Evolutionary conservation across 345 rosid genomes (phyloP).

Genomic region (Hibiscus syriacus): DNA sequence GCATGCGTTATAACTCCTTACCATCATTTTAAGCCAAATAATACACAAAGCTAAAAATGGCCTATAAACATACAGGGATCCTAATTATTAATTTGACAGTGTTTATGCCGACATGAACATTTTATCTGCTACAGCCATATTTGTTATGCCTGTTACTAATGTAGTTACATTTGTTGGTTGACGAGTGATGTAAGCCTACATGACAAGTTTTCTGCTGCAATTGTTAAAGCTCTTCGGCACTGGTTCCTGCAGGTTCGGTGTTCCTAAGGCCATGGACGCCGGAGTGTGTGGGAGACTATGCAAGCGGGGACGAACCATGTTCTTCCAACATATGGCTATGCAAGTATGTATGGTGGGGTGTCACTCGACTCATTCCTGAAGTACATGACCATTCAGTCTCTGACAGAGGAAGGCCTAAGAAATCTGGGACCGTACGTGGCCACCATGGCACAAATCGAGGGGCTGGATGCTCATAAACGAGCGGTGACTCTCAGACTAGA

Average conservation of each 20-base stretch:
- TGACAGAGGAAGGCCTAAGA: conserved; percentile 69
- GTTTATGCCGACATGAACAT: background rate
- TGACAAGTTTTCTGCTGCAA: background rate
- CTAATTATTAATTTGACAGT: background rate
- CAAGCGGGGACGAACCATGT: conserved; percentile 91
- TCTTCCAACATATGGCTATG: no score
- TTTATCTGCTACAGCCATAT: background rate
- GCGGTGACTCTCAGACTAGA: conserved; percentile 78
- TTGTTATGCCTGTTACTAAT: background rate
- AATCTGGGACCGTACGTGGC: conserved; percentile 26
- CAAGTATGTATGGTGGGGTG: conserved; percentile 80
- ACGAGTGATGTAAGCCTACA: background rate
- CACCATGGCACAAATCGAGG: no score
- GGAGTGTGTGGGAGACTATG: conserved; percentile 93
- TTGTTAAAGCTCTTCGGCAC: background rate
- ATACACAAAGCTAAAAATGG: background rate
- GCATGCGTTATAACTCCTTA: background rate
- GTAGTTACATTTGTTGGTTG: background rate
- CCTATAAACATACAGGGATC: background rate
- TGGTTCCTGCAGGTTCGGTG: background rate
- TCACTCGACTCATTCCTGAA: conserved; percentile 72
- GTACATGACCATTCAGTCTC: conserved; percentile 75
- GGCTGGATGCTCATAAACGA: conserved; percentile 35
- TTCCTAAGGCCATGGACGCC: conserved; percentile 54
- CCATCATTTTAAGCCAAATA: background rate